These are phyloP conservation scores for Leccinum variicolor DNA, from an alignment of 768 basidiomycete species.

Conservation along the genomic window DNA sequence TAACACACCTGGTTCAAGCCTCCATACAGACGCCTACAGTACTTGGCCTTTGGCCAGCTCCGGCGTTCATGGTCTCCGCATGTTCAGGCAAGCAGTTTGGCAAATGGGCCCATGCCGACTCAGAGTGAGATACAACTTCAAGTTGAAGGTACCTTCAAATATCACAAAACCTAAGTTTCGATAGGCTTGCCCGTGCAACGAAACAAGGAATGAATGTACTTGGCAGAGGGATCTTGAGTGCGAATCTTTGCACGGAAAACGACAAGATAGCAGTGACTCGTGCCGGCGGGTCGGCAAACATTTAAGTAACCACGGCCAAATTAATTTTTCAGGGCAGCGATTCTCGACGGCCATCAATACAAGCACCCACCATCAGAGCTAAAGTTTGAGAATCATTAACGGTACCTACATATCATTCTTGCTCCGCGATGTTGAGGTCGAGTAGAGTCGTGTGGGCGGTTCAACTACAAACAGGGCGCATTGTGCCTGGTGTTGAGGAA, in stretches of 20 bases:
- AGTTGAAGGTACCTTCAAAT: too few relatives aligned
- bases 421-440: not conserved
- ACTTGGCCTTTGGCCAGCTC: too few relatives aligned
- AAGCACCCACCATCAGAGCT: not conserved
- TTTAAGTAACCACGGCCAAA: not conserved
- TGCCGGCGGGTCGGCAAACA: slow-evolving; percentile 4
- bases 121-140: too few relatives aligned
- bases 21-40: too few relatives aligned
- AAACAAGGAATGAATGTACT: not conserved
- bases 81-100: too few relatives aligned
- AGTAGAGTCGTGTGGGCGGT: not conserved
- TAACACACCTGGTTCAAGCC: too few relatives aligned
- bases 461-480: not conserved
- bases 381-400: not conserved
- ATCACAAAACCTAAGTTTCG: not conserved
- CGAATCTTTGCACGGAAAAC: not conserved
- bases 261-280: not conserved
- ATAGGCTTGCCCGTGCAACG: not conserved
- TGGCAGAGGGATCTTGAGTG: not conserved
- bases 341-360: not conserved
- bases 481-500: not conserved
- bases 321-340: slow-evolving; percentile 1
- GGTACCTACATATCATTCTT: not conserved
- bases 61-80: too few relatives aligned
- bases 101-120: too few relatives aligned